These are phyloP conservation scores for Candida alai DNA, from an alignment of 805 yeast species.

Conservation along the genomic window DNA sequence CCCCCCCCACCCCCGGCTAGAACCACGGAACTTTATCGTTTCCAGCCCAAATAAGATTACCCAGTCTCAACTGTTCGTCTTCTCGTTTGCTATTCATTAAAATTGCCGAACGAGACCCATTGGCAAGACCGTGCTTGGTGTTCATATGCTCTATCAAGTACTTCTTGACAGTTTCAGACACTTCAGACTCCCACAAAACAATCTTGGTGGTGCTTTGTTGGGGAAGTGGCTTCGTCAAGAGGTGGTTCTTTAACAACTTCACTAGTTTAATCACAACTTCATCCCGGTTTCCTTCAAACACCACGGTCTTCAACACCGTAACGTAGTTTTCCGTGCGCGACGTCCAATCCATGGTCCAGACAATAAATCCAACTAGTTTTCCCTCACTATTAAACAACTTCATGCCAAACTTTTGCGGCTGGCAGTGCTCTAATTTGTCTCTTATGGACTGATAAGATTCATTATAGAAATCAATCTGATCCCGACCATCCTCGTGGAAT, in stretches of 20 bases:
- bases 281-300: constrained; percentile 18
- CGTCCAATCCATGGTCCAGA: constrained; percentile 39
- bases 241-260: constrained; percentile 10
- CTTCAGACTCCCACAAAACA: constrained; percentile 34
- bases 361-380: constrained; percentile 24
- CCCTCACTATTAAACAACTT: constrained; percentile 17
- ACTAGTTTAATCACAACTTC: constrained; percentile 13
- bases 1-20: constrained; percentile 16
- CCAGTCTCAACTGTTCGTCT: constrained; percentile 20
- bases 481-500: constrained; percentile 13
- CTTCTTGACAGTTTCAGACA: constrained; percentile 13
- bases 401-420: constrained; percentile 33
- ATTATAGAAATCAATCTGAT: constrained; percentile 16
- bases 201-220: constrained; percentile 15
- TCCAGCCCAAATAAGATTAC: constrained; percentile 37
- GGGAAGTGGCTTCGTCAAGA: constrained; percentile 9
- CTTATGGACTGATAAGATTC: constrained; percentile 19
- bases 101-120: constrained; percentile 35
- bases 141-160: constrained; percentile 14
- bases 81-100: constrained; percentile 23
- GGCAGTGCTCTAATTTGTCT: constrained; percentile 17
- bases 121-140: constrained; percentile 23
- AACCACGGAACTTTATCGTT: constrained; percentile 43
- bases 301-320: constrained; percentile 26
- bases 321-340: constrained; percentile 17